A percentile compares a stretch with the other conserved stretches of the same genome.
phyloP scores from a whole-genome alignment of 2,329 filamentous ascomycete genomes.

The Acephala macrosclerotiorum region DNA sequence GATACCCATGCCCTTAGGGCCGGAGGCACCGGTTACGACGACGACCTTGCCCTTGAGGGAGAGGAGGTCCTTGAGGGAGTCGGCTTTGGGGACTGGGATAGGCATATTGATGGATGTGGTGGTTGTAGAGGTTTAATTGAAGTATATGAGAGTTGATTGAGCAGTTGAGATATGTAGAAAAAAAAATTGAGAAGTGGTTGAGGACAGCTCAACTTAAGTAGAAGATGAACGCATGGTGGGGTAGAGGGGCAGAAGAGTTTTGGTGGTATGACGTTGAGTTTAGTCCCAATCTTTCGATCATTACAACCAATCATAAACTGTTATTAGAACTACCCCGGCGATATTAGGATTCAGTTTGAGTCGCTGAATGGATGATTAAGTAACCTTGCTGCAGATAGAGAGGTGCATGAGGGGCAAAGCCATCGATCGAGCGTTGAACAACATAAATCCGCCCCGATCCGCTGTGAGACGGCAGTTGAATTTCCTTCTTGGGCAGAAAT shows the following conservation, averaged over 20 bases:
- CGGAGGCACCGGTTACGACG: slow-evolving; percentile 67
- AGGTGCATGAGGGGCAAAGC: background rate
- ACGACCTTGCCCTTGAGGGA: slow-evolving; percentile 67
- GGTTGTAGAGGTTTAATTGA: background rate
- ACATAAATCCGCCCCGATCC: background rate
- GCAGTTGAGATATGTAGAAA: background rate
- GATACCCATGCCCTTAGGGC: slow-evolving; percentile 72
- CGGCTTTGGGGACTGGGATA: slow-evolving; percentile 62
- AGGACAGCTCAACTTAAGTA: slow-evolving; percentile 1
- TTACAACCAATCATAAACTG: background rate
- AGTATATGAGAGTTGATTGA: background rate
- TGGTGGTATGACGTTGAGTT: slow-evolving; percentile 18
- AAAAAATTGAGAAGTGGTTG: background rate
- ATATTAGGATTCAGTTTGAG: background rate
- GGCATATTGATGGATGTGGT: slow-evolving; percentile 54
- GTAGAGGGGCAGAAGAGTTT: slow-evolving; percentile 18
- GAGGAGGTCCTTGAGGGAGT: slow-evolving; percentile 66
- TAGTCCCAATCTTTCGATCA: background rate
- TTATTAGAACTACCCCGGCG: background rate
- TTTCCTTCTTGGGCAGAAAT: slow-evolving; percentile 1
- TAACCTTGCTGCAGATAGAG: slow-evolving; percentile 4
- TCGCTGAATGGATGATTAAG: slow-evolving; percentile 9
- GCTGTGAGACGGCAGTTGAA: background rate
- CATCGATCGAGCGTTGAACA: background rate
- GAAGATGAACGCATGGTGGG: slow-evolving; percentile 32